Evolutionary conservation across 225 moss, liverwort and hornwort species (phyloP).

Genomic region (Antitrichia curtipendula): DNA sequence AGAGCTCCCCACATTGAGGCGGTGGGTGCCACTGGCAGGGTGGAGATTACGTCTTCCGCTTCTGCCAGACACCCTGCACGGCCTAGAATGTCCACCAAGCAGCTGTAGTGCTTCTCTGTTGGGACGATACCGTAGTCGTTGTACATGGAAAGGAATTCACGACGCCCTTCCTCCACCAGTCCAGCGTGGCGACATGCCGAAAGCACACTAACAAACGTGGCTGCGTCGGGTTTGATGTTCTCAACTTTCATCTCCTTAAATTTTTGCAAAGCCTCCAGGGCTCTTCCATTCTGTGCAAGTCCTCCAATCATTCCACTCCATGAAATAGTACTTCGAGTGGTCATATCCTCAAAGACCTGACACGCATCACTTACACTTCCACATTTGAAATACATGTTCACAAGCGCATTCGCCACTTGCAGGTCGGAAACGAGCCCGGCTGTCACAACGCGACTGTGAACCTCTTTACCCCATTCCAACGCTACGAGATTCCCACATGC

Average conservation of each 20-base stretch:
- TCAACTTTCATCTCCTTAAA: constrained; percentile 22
- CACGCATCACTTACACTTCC: constrained; percentile 20
- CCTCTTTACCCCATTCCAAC: constrained; percentile 17
- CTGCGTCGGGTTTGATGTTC: constrained; percentile 9
- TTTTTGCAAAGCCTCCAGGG: constrained; percentile 1
- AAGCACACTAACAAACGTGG: constrained; percentile 29
- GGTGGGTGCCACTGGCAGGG: constrained; percentile 7
- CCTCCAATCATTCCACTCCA: constrained; percentile 40
- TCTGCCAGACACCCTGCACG: constrained; percentile 21
- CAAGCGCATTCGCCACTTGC: constrained; percentile 13
- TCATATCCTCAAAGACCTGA: constrained; percentile 5
- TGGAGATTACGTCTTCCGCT: constrained; percentile 19
- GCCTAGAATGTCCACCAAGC: constrained; percentile 33
- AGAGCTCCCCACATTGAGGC: constrained; percentile 27
- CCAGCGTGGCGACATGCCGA: constrained; percentile 30
- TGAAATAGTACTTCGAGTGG: constrained; percentile 14
- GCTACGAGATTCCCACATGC: constrained; percentile 15
- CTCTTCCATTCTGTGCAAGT: constrained; percentile 28
- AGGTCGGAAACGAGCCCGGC: constrained; percentile 2
- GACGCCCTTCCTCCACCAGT: constrained; percentile 24
- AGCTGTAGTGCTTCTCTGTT: constrained; percentile 17
- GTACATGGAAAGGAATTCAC: constrained; percentile 11
- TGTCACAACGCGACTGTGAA: constrained; percentile 2
- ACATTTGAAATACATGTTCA: constrained; percentile 38
- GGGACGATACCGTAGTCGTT: constrained; percentile 3